These are phyloP conservation scores for Ettlia oleoabundans DNA, from an alignment of 139 green algal genomes.

Conservation along the genomic window DNA sequence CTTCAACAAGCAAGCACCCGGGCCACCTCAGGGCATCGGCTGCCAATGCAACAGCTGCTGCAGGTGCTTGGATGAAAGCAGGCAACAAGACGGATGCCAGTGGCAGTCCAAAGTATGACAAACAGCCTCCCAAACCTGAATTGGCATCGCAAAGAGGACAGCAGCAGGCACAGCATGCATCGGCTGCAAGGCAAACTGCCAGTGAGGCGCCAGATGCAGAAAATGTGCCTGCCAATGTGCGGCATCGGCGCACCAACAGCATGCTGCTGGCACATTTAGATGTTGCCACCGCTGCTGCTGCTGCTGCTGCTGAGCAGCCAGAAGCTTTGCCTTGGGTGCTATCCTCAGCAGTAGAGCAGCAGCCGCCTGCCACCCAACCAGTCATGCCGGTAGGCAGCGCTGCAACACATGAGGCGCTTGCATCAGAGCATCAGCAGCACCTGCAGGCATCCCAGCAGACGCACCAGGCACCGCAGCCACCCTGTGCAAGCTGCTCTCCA, in stretches of 20 bases:
- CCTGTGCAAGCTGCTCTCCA: neutral
- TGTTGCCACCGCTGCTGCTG: neutral
- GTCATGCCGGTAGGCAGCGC: neutral
- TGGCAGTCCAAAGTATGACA: too few relatives aligned
- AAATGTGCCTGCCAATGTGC: constrained; percentile 15
- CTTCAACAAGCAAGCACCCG: too few relatives aligned
- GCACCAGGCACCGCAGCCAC: neutral
- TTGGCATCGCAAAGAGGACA: neutral
- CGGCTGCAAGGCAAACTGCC: neutral
- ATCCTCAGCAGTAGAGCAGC: too few relatives aligned
- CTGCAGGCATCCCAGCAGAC: neutral
- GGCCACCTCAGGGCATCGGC: too few relatives aligned
- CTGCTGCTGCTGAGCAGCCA: neutral
- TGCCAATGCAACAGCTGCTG: too few relatives aligned
- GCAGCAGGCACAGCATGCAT: neutral
- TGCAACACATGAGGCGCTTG: neutral
- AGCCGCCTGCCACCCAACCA: too few relatives aligned
- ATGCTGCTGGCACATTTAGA: constrained; percentile 5
- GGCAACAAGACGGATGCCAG: too few relatives aligned
- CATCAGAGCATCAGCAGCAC: constrained; percentile 22
- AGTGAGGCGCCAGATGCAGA: neutral
- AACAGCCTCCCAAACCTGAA: too few relatives aligned
- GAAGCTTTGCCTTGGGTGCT: neutral
- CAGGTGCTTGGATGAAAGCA: too few relatives aligned
- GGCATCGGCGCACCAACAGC: constrained; percentile 25